A percentile compares a stretch with the other conserved stretches of the same genome.
Conservation (phyloP, 805 yeast genomes). For the Wickerhamiella alocasiicola region DNA sequence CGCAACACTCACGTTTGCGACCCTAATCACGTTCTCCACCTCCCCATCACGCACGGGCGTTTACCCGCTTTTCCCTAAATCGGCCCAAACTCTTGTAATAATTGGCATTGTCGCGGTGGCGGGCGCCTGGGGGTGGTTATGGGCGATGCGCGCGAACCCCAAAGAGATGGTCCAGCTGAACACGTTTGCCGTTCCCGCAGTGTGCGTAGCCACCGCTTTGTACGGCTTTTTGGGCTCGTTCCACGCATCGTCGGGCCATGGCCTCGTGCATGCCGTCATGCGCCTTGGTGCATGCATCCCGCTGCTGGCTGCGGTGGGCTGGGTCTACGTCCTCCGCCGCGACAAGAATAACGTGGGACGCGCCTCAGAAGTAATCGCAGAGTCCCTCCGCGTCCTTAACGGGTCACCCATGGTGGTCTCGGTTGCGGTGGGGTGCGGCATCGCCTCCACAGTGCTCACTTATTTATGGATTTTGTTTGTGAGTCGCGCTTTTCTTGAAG, state of each 20-base stretch:
- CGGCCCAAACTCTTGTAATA: conserved; percentile 13
- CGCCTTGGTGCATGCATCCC: conserved; percentile 17
- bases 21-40: conserved; percentile 16
- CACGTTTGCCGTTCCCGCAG: conserved; percentile 17
- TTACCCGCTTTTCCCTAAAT: conserved; percentile 16
- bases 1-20: conserved; percentile 18
- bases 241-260: conserved; percentile 16
- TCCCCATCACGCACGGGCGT: conserved; percentile 12
- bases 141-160: conserved; percentile 16
- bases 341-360: conserved; percentile 15
- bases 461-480: conserved; percentile 29
- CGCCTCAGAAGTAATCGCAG: conserved; percentile 26
- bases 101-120: conserved; percentile 14
- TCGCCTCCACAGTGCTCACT: conserved; percentile 25
- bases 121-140: conserved; percentile 18
- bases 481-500: conserved; percentile 25
- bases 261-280: conserved; percentile 18
- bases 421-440: conserved; percentile 24
- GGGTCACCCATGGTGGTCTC: conserved; percentile 25
- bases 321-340: conserved; percentile 18
- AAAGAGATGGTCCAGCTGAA: conserved; percentile 17
- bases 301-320: conserved; percentile 15
- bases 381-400: conserved; percentile 27
- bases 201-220: conserved; percentile 10
- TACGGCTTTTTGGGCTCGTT: conserved; percentile 15